Evolutionary conservation across 768 basidiomycete species (phyloP), one percentile per base, ranked within the genome.

Genomic region (Mycena rebaudengoi): DNA sequence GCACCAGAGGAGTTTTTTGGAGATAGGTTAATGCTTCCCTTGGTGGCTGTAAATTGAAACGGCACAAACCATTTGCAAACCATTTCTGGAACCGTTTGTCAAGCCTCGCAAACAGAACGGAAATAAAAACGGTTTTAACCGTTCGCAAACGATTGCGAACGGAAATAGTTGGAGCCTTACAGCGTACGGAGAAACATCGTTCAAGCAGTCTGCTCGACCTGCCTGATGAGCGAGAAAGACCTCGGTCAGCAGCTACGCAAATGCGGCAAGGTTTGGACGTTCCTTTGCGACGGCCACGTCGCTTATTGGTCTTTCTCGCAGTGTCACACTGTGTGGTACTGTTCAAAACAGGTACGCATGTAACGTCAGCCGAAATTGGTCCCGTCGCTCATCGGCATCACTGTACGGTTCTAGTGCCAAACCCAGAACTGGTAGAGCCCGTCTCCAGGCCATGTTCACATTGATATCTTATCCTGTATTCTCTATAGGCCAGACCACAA

Each of bases 341-440:
- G 54, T 23, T 45, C 54, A 25, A 44, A 56, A 43, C 28, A 56
- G 54, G 54, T 56, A 54, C 40, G n/a, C 37, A 45, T 41, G 20
- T 41, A 40, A 41, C 52, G n/a, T 54, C 52, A 54, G 51, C 51
- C 51, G 28, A 52, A 54, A 54, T 43, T 54, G 40, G 52, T 45
- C 41, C 41, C 54, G 21, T 44, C 29, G 21, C 29, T 44, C 41
- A 33, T 44, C 28, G 41, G 10, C 21, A 23, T 45, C 52, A 40
- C n/a, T 56, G 40, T 44, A 43, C 41, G 41, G 54, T 44, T 56
- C 41, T 56, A 56, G 54, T 56, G 54, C 13, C 54, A 56, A 32
- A 44, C 40, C 16, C 30, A 30, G 30, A 35, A 21, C 41, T 56
- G 54, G 54, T 56, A 56, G 29, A 45, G 41, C 30, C 39, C 29